Conservation (phyloP, 495 filamentous ascomycete genomes). For the Copromyces sp. region DNA sequence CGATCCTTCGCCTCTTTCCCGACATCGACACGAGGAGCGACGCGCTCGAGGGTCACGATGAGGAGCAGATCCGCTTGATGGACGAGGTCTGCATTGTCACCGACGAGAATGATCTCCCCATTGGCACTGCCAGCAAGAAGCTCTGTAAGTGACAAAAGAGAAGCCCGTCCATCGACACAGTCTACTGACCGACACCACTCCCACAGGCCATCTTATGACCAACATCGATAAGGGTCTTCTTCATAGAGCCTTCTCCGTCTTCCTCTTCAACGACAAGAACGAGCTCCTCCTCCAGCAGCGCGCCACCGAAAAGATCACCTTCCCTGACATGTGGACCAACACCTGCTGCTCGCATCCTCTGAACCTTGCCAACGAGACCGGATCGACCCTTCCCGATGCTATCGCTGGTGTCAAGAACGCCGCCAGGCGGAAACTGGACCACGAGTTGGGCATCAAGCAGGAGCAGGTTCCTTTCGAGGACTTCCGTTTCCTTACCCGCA, state of each 20-base stretch:
- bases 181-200: conserved; percentile 6
- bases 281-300: conserved; percentile 91
- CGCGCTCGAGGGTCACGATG: conserved; percentile 78
- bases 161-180: neutral
- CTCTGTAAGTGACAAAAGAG: conserved; percentile 53
- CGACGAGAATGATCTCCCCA: conserved; percentile 84
- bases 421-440: conserved; percentile 82
- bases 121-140: conserved; percentile 98
- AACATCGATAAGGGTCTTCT: conserved; percentile 94
- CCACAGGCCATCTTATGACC: conserved; percentile 86
- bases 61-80: conserved; percentile 95
- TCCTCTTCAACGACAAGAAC: conserved; percentile 88
- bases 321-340: conserved; percentile 99
- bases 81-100: conserved; percentile 98
- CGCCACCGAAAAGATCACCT: conserved; percentile 96
- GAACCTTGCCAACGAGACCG: conserved; percentile 83
- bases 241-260: conserved; percentile 94
- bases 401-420: conserved; percentile 80
- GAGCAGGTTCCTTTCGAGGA: conserved; percentile 85
- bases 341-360: conserved; percentile 98
- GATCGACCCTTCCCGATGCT: conserved; percentile 68
- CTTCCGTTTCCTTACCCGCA: conserved; percentile 89
- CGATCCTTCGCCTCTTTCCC: conserved; percentile 81
- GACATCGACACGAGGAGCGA: conserved; percentile 88
- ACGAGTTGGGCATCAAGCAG: conserved; percentile 87